Evolutionary conservation across 768 basidiomycete species (phyloP).

Genomic region (Rhizopogon sp.): DNA sequence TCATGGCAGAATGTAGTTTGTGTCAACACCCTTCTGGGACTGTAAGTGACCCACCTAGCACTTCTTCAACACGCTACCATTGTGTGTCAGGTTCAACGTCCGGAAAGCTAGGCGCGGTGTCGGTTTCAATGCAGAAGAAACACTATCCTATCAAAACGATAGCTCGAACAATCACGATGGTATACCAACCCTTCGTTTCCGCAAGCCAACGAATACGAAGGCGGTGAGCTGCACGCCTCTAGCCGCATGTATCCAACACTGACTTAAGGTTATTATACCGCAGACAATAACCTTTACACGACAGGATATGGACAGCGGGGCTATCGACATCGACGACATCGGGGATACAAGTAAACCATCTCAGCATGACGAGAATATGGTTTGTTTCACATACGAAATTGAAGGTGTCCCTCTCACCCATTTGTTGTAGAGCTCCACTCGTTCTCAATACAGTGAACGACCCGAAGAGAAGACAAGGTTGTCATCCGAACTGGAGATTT

Average conservation of each 20-base stretch:
- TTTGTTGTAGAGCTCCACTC: background rate
- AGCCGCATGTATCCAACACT: no score
- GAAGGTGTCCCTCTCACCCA: background rate
- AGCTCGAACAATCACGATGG: background rate
- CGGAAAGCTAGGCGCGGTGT: conserved; percentile 13
- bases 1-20: conserved; percentile 14
- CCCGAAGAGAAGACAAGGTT: background rate
- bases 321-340: conserved; percentile 8
- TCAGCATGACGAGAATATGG: conserved; percentile 3
- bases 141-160: conserved; percentile 4
- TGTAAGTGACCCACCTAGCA: conserved; percentile 10
- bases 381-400: background rate
- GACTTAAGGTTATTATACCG: background rate
- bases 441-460: background rate
- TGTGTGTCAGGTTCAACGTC: conserved; percentile 18
- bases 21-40: conserved; percentile 21
- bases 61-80: background rate
- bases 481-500: background rate
- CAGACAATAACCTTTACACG: conserved; percentile 11
- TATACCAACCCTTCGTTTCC: conserved; percentile 11
- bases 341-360: conserved; percentile 15
- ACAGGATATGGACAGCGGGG: conserved; percentile 2
- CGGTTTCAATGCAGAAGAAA: conserved; percentile 22
- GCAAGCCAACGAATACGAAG: conserved; percentile 8
- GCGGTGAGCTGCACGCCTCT: conserved; percentile 7